These are phyloP conservation scores for Senna tora DNA, from an alignment of 306 rosid species.

Conservation along the genomic window DNA sequence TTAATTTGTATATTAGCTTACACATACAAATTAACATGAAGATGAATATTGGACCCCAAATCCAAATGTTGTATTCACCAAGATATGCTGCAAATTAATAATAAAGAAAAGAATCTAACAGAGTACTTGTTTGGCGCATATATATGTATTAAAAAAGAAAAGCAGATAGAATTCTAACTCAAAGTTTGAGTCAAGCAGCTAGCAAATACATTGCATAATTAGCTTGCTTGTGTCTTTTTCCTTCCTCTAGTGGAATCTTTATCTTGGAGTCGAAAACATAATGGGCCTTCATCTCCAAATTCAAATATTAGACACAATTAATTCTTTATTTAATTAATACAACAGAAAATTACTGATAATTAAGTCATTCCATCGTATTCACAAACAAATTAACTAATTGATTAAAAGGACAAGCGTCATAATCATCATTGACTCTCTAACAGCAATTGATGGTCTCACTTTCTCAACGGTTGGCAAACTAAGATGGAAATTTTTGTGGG, in stretches of 20 bases:
- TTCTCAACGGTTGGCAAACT: conserved; percentile 56
- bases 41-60: conserved; percentile 11
- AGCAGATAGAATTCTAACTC: conserved; percentile 4
- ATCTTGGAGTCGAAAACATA: conserved; percentile 23
- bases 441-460: conserved; percentile 27
- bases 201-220: conserved; percentile 1
- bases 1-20: conserved; percentile 1
- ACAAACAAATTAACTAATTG: conserved; percentile 8
- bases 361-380: conserved; percentile 32
- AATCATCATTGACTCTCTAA: conserved; percentile 41
- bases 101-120: conserved; percentile 1
- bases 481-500: conserved; percentile 40
- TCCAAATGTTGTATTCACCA: conserved; percentile 18
- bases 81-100: not conserved
- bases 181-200: not conserved
- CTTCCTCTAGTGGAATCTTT: conserved; percentile 21
- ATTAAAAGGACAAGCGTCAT: conserved; percentile 22
- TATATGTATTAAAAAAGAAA: not conserved
- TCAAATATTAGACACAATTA: conserved; percentile 20
- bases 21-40: not conserved
- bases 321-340: conserved; percentile 31
- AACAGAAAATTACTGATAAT: conserved; percentile 20
- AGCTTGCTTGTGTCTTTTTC: conserved; percentile 20
- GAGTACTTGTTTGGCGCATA: not conserved
- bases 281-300: conserved; percentile 27